These are phyloP conservation scores for Schizochytrium sp. DNA, from an alignment of 108 stramenopile species.

Conservation along the genomic window DNA sequence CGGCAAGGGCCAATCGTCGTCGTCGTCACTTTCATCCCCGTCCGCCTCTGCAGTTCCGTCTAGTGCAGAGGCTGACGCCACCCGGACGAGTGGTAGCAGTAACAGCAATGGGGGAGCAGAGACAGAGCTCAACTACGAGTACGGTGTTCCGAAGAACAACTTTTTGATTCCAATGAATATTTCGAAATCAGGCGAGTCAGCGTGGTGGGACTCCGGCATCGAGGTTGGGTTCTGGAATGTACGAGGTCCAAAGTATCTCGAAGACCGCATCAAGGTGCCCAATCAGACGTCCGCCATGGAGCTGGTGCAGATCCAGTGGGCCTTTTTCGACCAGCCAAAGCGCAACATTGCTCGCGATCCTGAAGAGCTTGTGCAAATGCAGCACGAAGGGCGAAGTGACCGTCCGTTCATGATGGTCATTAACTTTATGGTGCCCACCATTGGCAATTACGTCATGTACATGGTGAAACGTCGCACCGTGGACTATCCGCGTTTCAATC, in stretches of 20 bases:
- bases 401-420: background rate
- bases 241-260: background rate
- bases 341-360: background rate
- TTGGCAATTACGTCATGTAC: conserved; percentile 9
- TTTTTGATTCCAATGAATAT: background rate
- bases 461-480: background rate
- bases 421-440: conserved; percentile 11
- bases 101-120: background rate
- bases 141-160: background rate
- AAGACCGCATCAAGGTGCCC: background rate
- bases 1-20: no score
- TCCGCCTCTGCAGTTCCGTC: no score
- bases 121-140: background rate
- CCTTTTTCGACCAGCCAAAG: conserved; percentile 1
- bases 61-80: no score
- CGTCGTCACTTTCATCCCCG: no score
- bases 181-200: background rate
- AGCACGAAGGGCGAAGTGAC: background rate
- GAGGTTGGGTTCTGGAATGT: background rate
- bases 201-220: conserved; percentile 7
- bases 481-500: background rate
- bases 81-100: no score
- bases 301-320: background rate
- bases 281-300: background rate
- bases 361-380: conserved; percentile 7